A percentile compares a stretch with the other conserved stretches of the same genome.
Evolutionary conservation across 331 rosid genomes (phyloP).

Genomic region (Ulmus americana): DNA sequence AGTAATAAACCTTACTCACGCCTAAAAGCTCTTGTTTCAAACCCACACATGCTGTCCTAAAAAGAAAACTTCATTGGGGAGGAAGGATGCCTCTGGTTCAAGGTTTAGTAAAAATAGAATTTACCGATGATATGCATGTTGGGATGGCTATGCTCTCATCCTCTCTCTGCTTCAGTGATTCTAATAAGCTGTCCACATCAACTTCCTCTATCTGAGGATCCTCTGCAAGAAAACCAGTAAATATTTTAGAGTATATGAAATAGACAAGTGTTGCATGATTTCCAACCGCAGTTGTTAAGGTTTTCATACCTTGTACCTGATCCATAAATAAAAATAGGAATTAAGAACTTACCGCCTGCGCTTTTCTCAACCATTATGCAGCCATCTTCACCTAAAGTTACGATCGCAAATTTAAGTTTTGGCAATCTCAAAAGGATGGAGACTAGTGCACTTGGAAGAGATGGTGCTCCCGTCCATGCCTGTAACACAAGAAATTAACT

Average conservation of each 20-base stretch:
- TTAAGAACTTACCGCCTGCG: constrained; percentile 31
- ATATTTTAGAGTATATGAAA: constrained; percentile 14
- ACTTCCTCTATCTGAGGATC: constrained; percentile 47
- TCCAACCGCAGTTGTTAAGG: constrained; percentile 2
- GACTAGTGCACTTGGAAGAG: constrained; percentile 69
- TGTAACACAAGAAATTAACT: constrained; percentile 20
- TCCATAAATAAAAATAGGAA: background rate
- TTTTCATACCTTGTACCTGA: background rate
- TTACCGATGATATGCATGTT: constrained; percentile 58
- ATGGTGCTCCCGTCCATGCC: constrained; percentile 73
- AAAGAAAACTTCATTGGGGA: background rate
- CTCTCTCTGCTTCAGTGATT: constrained; percentile 47
- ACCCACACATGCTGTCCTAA: too few relatives aligned
- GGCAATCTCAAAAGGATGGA: constrained; percentile 77
- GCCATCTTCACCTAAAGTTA: constrained; percentile 87
- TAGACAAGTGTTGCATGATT: constrained; percentile 7
- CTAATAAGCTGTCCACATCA: constrained; percentile 49
- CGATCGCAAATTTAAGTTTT: constrained; percentile 65
- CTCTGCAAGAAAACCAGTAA: constrained; percentile 44
- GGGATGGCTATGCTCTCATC: constrained; percentile 38
- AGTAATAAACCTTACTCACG: background rate
- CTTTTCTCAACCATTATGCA: constrained; percentile 89
- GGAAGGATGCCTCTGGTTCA: background rate
- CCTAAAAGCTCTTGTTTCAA: background rate
- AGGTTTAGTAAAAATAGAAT: constrained; percentile 17